Base-by-base conservation (phyloP, 306 rosid genomes). In the Prinsepia uniflora region DNA sequence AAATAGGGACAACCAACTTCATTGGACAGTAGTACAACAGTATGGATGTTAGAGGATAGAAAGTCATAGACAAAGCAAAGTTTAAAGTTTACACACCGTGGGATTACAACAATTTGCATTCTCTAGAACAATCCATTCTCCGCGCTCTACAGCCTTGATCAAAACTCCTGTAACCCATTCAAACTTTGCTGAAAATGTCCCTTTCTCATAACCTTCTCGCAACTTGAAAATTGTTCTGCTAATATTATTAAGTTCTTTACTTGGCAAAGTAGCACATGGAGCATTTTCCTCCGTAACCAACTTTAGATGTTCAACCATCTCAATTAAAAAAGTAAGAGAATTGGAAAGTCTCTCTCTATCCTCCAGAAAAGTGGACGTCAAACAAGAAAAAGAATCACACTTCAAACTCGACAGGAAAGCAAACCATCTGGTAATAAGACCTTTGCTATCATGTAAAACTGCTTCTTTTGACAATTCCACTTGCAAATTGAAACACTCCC, bases 31-130 rank as follows among this genome's bases (percentile, higher is more conserved):
- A 42, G 2, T 41, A 53, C 9, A 19, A 14, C 5, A 49, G 66
- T 70, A 66, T 30, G 15, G 67, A 15, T 45, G 52, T 17, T 12
- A 56, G 24, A 46, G 59, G 17, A 75, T 43, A 78, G 48, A 52
- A 30, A n/a, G 58, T 13, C 68, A 65, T 48, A 18, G 8, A 14
- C 54, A 72, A 18, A 68, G 36, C 24, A 60, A 53, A 64, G 59
- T 18, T 58, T 60, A 60, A 53, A 64, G 55, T 18, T 58, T 60
- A 68, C 89, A 66, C 81, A 93, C 98, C 58, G 98, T 87, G 68
- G 98, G 97, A 75, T 89, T 90, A 75, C 98, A 94, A 50, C 90
- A 84, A 84, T 94, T 94, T 70, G 98, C 97, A 80, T 94, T 90
- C 73, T 94, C 96, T 61, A 94, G 85, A 41, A 94, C 86, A 65